A percentile compares a stretch with the other conserved stretches of the same genome.
Conservation (phyloP, 2,329 filamentous ascomycete species). For the Xylogone sp. region DNA sequence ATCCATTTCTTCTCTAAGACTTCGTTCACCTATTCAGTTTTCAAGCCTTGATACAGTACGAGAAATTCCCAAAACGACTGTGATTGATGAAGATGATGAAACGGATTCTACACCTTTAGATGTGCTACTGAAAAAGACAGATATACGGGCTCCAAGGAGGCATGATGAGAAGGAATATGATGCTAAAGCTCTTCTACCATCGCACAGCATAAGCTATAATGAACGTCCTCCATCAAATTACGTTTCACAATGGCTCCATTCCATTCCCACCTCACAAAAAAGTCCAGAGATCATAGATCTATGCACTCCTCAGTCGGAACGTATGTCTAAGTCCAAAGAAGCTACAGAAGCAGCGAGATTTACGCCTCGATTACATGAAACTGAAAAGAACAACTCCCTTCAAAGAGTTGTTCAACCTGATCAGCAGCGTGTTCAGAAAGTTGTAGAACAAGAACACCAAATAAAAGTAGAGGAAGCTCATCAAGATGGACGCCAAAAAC, state of each 20-base stretch:
- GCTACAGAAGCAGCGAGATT: background rate
- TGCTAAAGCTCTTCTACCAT: background rate
- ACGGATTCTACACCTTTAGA: background rate
- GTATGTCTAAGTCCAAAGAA: background rate
- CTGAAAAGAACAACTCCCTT: background rate
- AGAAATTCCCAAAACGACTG: background rate
- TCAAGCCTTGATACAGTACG: background rate
- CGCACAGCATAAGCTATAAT: background rate
- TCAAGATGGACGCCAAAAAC: background rate
- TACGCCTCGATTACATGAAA: background rate
- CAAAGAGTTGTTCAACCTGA: background rate
- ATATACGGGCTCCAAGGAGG: background rate
- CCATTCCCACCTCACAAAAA: background rate
- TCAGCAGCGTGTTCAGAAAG: background rate
- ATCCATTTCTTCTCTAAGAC: background rate
- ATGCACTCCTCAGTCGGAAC: background rate
- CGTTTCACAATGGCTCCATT: background rate
- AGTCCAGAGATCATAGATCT: background rate
- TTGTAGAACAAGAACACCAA: background rate
- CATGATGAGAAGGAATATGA: background rate
- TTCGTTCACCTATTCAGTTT: background rate
- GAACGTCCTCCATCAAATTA: background rate
- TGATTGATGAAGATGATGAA: background rate
- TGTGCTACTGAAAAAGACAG: background rate
- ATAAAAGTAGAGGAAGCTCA: background rate